phyloP scores from a whole-genome alignment of 2,329 filamentous ascomycete species.

The Thermothelomyces thermophilus region DNA sequence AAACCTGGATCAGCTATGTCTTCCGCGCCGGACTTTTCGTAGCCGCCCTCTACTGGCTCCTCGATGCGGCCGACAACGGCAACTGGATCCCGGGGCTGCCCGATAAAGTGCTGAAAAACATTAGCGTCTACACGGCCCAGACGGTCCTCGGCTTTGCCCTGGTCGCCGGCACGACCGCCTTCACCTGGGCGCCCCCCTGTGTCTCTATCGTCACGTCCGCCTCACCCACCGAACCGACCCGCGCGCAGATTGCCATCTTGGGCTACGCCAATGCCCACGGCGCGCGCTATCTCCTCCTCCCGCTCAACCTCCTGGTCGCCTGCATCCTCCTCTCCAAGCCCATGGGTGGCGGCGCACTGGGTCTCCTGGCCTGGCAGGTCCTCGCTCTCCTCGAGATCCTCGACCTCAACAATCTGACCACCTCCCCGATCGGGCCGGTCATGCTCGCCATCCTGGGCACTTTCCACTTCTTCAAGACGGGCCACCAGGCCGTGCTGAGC shows the following conservation, averaged over 20 bases:
- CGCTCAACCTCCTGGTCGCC: conserved; percentile 69
- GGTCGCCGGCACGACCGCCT: conserved; percentile 77
- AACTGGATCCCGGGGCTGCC: conserved; percentile 64
- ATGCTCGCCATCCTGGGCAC: conserved; percentile 82
- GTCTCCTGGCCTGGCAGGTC: conserved; percentile 79
- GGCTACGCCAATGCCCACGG: conserved; percentile 94
- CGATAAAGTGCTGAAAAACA: conserved; percentile 60
- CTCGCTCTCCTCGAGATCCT: conserved; percentile 66
- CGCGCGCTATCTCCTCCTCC: conserved; percentile 77
- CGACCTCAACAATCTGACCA: conserved; percentile 54
- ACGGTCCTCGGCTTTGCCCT: conserved; percentile 71
- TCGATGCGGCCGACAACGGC: conserved; percentile 83
- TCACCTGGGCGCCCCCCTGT: conserved; percentile 78
- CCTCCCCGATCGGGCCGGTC: conserved; percentile 72
- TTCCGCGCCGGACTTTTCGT: conserved; percentile 71
- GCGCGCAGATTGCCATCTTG: conserved; percentile 65
- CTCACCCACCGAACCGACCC: conserved; percentile 35
- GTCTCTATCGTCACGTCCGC: conserved; percentile 60
- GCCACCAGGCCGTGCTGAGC: conserved; percentile 81
- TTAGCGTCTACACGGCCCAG: conserved; percentile 73
- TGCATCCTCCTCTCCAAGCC: conserved; percentile 83
- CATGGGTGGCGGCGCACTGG: conserved; percentile 82
- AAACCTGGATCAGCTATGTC: conserved; percentile 74
- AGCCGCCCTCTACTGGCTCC: conserved; percentile 74
- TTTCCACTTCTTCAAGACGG: conserved; percentile 96